Evolutionary conservation across 2,329 filamentous ascomycete genomes (phyloP).

Genomic region (Huntiella savannae): DNA sequence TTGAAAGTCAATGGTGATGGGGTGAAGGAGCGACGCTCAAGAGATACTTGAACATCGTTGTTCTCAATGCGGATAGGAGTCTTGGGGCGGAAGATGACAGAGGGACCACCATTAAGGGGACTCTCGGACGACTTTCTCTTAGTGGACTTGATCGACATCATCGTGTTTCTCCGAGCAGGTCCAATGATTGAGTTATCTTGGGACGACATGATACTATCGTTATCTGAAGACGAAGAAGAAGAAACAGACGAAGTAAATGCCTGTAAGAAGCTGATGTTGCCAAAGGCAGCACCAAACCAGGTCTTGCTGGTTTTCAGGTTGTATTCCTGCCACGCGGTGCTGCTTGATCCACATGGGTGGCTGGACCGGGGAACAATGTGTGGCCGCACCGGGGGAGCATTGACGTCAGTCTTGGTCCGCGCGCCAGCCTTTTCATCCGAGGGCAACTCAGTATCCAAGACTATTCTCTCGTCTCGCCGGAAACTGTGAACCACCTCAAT

Average conservation of each 20-base stretch:
- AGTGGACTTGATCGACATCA: constrained; percentile 4
- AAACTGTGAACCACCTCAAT: constrained; percentile 78
- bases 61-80: constrained; percentile 52
- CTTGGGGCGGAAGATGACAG: constrained; percentile 59
- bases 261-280: constrained; percentile 11
- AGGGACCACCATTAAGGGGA: constrained; percentile 42
- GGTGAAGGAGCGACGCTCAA: constrained; percentile 70
- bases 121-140: constrained; percentile 16
- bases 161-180: constrained; percentile 6
- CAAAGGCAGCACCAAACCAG: constrained; percentile 10
- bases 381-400: not conserved
- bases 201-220: constrained; percentile 8
- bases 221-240: constrained; percentile 9
- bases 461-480: constrained; percentile 46
- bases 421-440: constrained; percentile 6
- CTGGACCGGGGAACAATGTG: constrained; percentile 7
- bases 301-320: constrained; percentile 9
- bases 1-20: constrained; percentile 60
- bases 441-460: constrained; percentile 30
- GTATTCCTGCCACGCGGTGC: constrained; percentile 10
- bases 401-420: not conserved
- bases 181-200: constrained; percentile 6
- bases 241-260: constrained; percentile 10
- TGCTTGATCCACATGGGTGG: constrained; percentile 5
- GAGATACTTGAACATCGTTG: constrained; percentile 76